Conservation (phyloP, 805 yeast genomes). For the Hanseniaspora hatyaiensis region DNA sequence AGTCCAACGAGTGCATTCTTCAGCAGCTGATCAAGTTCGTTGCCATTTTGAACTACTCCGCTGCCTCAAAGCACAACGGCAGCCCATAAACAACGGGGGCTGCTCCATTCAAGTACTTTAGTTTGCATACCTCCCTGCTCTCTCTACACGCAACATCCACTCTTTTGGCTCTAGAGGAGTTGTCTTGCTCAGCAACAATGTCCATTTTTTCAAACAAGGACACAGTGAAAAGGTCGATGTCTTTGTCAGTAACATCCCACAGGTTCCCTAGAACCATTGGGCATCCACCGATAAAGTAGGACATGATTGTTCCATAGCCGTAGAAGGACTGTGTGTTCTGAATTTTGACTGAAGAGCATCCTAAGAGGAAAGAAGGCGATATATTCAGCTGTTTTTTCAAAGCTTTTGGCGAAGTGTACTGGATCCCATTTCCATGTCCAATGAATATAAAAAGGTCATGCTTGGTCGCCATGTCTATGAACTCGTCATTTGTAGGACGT, state of each 20-base stretch:
- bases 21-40: neutral
- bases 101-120: constrained; percentile 74
- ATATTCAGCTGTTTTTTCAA: constrained; percentile 39
- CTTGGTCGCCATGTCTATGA: constrained; percentile 34
- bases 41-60: neutral
- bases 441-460: constrained; percentile 56
- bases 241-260: constrained; percentile 97
- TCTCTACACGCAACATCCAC: constrained; percentile 36
- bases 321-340: constrained; percentile 48
- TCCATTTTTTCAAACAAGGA: constrained; percentile 60
- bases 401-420: constrained; percentile 42
- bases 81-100: constrained; percentile 88
- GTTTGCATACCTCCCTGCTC: constrained; percentile 57
- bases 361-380: constrained; percentile 61
- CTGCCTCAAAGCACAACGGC: constrained; percentile 37
- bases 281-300: constrained; percentile 68
- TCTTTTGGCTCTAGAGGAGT: no score
- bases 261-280: constrained; percentile 75
- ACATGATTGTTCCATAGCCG: constrained; percentile 63
- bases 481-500: constrained; percentile 46
- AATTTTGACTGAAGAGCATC: constrained; percentile 80
- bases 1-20: neutral
- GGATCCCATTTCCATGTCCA: constrained; percentile 98
- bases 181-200: constrained; percentile 28
- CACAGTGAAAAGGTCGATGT: constrained; percentile 67